Conservation (phyloP, 2,329 filamentous ascomycete species). For the Aspergillus sp. region DNA sequence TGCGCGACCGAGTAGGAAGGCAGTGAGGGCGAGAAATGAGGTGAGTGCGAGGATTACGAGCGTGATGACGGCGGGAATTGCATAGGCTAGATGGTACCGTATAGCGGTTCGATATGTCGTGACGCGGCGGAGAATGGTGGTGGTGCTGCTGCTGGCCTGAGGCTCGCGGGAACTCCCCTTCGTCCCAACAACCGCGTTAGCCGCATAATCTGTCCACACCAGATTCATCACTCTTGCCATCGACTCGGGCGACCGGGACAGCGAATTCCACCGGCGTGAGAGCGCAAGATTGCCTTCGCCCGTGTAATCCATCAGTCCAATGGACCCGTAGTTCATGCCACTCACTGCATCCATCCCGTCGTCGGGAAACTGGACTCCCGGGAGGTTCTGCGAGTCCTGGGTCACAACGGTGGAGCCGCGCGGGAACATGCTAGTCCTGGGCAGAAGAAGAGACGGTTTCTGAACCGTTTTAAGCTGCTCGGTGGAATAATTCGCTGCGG, state of each 20-base stretch:
- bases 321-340: too few species aligned
- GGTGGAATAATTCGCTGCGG: neutral
- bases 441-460: neutral
- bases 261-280: neutral
- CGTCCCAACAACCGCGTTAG: neutral
- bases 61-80: too few species aligned
- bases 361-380: neutral
- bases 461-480: neutral
- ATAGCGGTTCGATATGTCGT: too few species aligned
- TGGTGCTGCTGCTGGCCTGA: too few species aligned
- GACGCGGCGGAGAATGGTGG: too few species aligned
- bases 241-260: neutral
- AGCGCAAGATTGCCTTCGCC: neutral
- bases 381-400: neutral
- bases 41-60: too few species aligned
- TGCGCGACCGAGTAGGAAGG: too few species aligned
- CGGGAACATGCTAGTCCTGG: neutral
- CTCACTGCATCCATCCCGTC: neutral
- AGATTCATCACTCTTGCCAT: neutral
- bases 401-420: neutral
- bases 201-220: constrained; percentile 1
- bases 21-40: too few species aligned
- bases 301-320: neutral
- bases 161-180: too few species aligned
- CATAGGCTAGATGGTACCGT: too few species aligned